These are phyloP conservation scores for Arabidopsis hybrid DNA, from an alignment of 441 rosid species.

Conservation along the genomic window DNA sequence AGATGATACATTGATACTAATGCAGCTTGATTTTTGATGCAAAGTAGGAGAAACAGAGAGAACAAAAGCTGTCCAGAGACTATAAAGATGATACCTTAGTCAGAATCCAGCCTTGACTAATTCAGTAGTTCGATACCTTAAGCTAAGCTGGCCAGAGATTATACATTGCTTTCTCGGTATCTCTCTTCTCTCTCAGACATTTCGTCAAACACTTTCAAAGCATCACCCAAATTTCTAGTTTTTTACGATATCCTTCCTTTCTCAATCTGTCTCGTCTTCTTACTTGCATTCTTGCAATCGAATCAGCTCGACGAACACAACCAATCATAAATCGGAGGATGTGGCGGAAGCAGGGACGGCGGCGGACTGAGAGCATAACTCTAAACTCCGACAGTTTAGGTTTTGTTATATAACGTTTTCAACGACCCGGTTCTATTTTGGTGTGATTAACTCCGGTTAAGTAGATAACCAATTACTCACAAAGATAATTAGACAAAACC, in stretches of 20 bases:
- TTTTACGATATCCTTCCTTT: slow-evolving; percentile 57
- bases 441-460: not conserved
- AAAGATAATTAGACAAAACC: not conserved
- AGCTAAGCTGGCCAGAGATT: slow-evolving; percentile 2
- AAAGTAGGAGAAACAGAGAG: not conserved
- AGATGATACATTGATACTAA: not conserved
- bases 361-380: slow-evolving; percentile 56
- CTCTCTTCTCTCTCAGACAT: slow-evolving; percentile 57
- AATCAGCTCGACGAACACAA: slow-evolving; percentile 58
- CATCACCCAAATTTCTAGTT: slow-evolving; percentile 55
- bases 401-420: slow-evolving; percentile 14
- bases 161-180: not conserved
- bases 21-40: not conserved
- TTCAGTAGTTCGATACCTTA: not conserved
- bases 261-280: slow-evolving; percentile 58
- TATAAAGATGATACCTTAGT: not conserved
- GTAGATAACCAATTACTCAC: slow-evolving; percentile 4
- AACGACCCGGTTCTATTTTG: not conserved
- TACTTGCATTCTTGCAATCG: slow-evolving; percentile 52
- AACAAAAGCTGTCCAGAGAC: not conserved
- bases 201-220: slow-evolving; percentile 78
- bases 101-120: not conserved
- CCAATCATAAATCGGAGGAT: slow-evolving; percentile 57
- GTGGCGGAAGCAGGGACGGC: slow-evolving; percentile 57
- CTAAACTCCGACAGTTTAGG: slow-evolving; percentile 27